Percentiles rank a stretch among this genome's conserved stretches.
Evolutionary conservation across 1,139 yeast genomes (phyloP).

Genomic region (Yamadazyma blattariae): DNA sequence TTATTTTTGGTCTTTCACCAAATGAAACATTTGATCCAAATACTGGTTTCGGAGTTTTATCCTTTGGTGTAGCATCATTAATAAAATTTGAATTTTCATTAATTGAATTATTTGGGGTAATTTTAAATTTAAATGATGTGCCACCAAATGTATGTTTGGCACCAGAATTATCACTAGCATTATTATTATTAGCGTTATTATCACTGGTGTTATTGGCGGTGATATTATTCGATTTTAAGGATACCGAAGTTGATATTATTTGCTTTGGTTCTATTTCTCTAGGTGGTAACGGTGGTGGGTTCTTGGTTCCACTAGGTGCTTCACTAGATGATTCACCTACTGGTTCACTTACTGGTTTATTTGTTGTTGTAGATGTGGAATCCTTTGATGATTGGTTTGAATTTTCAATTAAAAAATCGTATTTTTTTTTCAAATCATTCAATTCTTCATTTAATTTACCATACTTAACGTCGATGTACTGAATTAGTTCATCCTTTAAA

Average conservation of each 20-base stretch:
- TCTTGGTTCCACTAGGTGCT: too few relatives aligned
- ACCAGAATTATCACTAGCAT: neutral
- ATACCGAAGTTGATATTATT: conserved; percentile 1
- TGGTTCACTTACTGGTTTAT: too few relatives aligned
- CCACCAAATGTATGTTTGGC: conserved; percentile 28
- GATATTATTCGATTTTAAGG: conserved; percentile 4
- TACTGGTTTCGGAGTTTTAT: conserved; percentile 19
- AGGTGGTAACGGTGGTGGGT: conserved; percentile 8
- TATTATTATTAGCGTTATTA: too few relatives aligned
- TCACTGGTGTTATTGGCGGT: conserved; percentile 5
- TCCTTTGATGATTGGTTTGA: too few relatives aligned
- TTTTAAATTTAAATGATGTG: conserved; percentile 23
- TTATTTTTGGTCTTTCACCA: conserved; percentile 25
- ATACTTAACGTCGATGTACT: neutral
- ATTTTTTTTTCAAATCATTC: neutral
- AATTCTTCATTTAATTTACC: conserved; percentile 1
- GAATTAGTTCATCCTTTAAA: conserved; percentile 1
- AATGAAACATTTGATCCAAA: conserved; percentile 54
- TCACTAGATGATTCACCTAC: too few relatives aligned
- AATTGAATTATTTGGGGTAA: conserved; percentile 19
- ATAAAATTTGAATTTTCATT: conserved; percentile 1
- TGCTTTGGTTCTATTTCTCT: conserved; percentile 6
- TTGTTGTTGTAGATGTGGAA: too few relatives aligned
- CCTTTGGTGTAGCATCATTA: conserved; percentile 6
- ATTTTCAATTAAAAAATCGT: neutral